Percentiles rank a stretch among this genome's conserved stretches.
These are phyloP conservation scores for Saitozyma podzolica DNA, from an alignment of 768 basidiomycete species.

Conservation along the genomic window DNA sequence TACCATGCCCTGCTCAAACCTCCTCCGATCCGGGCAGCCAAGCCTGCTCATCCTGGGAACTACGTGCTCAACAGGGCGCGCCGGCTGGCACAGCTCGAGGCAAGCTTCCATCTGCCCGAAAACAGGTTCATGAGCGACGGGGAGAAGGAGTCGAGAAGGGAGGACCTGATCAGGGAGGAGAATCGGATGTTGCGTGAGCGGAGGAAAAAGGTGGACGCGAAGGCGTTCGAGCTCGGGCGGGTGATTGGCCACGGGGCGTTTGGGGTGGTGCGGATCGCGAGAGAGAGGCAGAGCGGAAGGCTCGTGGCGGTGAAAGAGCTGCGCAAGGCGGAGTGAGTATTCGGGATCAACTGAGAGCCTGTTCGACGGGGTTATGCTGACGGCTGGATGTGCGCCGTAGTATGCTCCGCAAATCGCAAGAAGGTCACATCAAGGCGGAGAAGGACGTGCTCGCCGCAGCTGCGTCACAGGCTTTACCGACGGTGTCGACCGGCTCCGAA, in stretches of 20 bases:
- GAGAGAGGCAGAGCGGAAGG: slow-evolving; percentile 72
- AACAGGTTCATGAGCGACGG: slow-evolving; percentile 61
- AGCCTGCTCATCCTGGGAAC: slow-evolving; percentile 76
- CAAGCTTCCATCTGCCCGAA: slow-evolving; percentile 61
- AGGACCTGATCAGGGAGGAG: slow-evolving; percentile 82
- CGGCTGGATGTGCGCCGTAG: slow-evolving; percentile 40
- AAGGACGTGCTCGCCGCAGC: slow-evolving; percentile 91
- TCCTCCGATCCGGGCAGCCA: slow-evolving; percentile 1
- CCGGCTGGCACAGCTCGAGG: slow-evolving; percentile 80
- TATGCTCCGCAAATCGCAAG: slow-evolving; percentile 94
- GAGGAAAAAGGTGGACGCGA: slow-evolving; percentile 76
- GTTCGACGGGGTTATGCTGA: not conserved
- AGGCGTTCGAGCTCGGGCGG: slow-evolving; percentile 83
- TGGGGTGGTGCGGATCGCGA: slow-evolving; percentile 90
- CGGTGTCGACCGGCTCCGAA: slow-evolving; percentile 44
- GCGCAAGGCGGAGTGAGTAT: slow-evolving; percentile 49
- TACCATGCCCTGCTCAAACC: slow-evolving; percentile 50
- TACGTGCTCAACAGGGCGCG: slow-evolving; percentile 83
- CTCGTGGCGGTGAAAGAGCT: slow-evolving; percentile 86
- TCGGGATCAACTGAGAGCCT: slow-evolving; percentile 19
- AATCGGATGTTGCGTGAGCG: slow-evolving; percentile 83
- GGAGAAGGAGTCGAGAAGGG: slow-evolving; percentile 71
- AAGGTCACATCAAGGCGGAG: slow-evolving; percentile 94
- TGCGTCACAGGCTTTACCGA: slow-evolving; percentile 53
- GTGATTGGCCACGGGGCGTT: slow-evolving; percentile 97